Evolutionary conservation across 1,284 basidiomycete species (phyloP).

Genomic region (Tilletia walkeri): DNA sequence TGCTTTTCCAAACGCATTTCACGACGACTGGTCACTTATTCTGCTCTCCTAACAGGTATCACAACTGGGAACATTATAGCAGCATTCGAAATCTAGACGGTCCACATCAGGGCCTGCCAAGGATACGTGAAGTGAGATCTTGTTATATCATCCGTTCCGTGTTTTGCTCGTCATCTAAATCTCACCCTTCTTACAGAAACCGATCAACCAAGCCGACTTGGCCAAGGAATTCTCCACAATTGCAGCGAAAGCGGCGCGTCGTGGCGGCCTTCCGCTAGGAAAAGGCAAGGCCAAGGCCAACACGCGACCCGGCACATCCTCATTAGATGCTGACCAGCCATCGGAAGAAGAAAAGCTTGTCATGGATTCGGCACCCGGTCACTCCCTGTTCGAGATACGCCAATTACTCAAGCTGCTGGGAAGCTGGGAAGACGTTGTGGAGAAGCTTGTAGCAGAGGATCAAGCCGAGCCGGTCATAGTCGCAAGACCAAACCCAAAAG

Average conservation of each 20-base stretch:
- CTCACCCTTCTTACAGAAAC: background rate
- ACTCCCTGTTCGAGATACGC: conserved; percentile 19
- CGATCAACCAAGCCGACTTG: conserved; percentile 8
- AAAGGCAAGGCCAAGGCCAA: conserved; percentile 18
- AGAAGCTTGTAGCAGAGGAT: conserved; percentile 20
- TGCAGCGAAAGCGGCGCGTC: conserved; percentile 5
- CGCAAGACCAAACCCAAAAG: background rate
- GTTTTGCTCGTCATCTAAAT: background rate
- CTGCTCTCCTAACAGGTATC: conserved; percentile 63
- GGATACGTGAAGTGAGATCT: conserved; percentile 57
- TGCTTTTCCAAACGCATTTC: background rate
- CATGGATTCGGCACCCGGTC: conserved; percentile 19
- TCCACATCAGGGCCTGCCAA: conserved; percentile 75
- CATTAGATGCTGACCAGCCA: conserved; percentile 11
- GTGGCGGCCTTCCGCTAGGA: background rate
- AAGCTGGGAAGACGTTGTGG: conserved; percentile 24
- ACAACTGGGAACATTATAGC: conserved; percentile 93
- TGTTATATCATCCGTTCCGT: background rate
- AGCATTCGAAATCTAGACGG: conserved; percentile 81
- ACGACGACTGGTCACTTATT: background rate
- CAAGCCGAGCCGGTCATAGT: background rate
- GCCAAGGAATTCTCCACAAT: conserved; percentile 19
- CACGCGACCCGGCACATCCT: conserved; percentile 18
- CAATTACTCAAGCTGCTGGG: conserved; percentile 20
- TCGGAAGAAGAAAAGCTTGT: conserved; percentile 22